Evolutionary conservation across 306 rosid species (phyloP), one percentile per base, ranked within the genome.

Genomic region (Trichosanthes cucumerina): DNA sequence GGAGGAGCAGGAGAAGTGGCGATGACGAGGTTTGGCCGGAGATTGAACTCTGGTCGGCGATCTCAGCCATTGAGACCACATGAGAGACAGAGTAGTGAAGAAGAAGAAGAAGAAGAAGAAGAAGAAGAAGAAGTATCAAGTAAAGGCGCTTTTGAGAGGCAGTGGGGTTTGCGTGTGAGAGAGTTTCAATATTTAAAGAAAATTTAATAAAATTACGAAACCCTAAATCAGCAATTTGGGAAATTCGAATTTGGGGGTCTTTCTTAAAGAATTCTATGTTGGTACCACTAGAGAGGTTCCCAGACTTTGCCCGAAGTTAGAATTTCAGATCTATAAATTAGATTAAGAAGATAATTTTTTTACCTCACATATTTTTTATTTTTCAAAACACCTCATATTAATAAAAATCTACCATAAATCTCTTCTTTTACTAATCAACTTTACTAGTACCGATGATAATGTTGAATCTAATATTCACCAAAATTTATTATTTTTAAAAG

Each of bases 21-120:
- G 64, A 3, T 86, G 6, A 1, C 58, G 52, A 47, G 84, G 52
- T 4, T 83, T 81, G 4, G 59, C 39, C 12, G 81, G 36, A 24
- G 87, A 78, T 41, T 28, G 88, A 72, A 72, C 77, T 73, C 85
- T 88, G 79, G 85, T 87, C 28, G 92, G 89, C 19, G 96, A 89
- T 31, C 77, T 91, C 75, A 88, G 49, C 91, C 97, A 91, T 79
- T 90, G 87, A 28, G 97, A 86, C 96, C 93, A 94, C 96, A 92
- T 92, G 80, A 50, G 60, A 78, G 57, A 39, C 31, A 59, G 62
- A 16, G 26, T 16, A 79, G 23, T 38, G 75, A n/a, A 57, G 75
- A 38, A 64, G 82, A 43, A 36, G 28, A 74, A 26, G 76, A 13
- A 56, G n/a, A 13, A 34, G 26, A 34, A 31, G 21, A 4, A 50